A percentile compares a stretch with the other conserved stretches of the same genome.
Evolutionary conservation across 306 rosid species (phyloP).

Genomic region (Cucurbita maxima): DNA sequence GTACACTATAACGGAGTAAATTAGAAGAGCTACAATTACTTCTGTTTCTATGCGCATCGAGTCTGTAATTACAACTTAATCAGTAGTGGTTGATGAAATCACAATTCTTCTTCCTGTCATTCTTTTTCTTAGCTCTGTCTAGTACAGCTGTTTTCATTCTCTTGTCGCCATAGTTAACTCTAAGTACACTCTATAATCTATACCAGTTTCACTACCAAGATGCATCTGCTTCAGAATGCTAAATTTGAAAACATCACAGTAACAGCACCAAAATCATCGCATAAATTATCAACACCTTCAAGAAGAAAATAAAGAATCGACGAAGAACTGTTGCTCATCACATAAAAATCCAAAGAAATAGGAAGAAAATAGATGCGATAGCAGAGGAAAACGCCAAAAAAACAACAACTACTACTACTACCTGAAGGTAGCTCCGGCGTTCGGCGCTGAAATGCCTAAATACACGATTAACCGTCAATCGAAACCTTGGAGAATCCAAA

Average conservation of each 20-base stretch:
- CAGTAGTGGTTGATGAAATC: not conserved
- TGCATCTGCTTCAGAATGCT: not conserved
- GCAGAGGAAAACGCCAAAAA: not conserved
- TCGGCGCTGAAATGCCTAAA: not conserved
- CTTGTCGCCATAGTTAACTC: not conserved
- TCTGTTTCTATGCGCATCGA: not conserved
- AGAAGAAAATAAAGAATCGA: not conserved
- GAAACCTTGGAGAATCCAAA: not conserved
- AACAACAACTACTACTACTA: not conserved
- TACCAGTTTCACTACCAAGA: not conserved
- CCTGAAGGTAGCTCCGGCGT: constrained; percentile 1
- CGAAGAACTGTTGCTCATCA: not conserved
- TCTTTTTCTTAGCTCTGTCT: not conserved
- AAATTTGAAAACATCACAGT: not conserved
- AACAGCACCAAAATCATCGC: not conserved
- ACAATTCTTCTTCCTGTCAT: not conserved
- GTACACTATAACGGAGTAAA: not conserved
- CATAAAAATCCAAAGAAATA: not conserved
- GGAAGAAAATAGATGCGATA: not conserved
- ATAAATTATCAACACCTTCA: not conserved
- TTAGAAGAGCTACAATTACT: not conserved
- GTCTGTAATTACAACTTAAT: not conserved
- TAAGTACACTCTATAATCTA: not conserved
- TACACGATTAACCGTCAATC: not conserved
- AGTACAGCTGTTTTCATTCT: not conserved